phyloP scores from a whole-genome alignment of 2,329 filamentous ascomycete genomes.

The Bipolaris gigantea region DNA sequence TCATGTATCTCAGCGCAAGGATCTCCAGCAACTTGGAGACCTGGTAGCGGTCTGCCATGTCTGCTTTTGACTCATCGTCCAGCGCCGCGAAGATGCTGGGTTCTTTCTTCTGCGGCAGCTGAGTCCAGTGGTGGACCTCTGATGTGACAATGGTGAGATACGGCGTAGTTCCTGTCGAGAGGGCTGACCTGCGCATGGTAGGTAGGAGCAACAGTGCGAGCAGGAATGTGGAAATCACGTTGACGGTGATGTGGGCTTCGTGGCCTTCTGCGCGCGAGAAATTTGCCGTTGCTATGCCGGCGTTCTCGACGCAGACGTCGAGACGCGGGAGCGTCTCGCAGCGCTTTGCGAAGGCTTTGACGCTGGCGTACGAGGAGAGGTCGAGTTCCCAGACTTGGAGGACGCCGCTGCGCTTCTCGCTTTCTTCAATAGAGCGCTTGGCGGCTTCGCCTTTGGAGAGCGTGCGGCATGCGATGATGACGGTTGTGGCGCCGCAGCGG shows the following conservation, averaged over 20 bases:
- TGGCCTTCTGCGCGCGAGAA: slow-evolving; percentile 25
- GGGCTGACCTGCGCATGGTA: slow-evolving; percentile 14
- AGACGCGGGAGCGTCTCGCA: slow-evolving; percentile 23
- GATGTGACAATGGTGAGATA: slow-evolving; percentile 28
- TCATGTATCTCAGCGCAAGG: slow-evolving; percentile 21
- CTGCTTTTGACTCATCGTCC: slow-evolving; percentile 8
- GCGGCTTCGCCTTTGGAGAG: slow-evolving; percentile 46
- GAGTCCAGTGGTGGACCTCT: slow-evolving; percentile 28
- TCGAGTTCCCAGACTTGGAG: slow-evolving; percentile 52
- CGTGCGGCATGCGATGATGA: slow-evolving; percentile 51
- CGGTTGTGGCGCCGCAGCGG: slow-evolving; percentile 32
- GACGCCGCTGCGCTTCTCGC: slow-evolving; percentile 31
- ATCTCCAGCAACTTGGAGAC: slow-evolving; percentile 32
- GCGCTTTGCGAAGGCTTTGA: slow-evolving; percentile 35
- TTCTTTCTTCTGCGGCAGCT: slow-evolving; percentile 18
- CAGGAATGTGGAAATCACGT: slow-evolving; percentile 41
- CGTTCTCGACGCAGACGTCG: slow-evolving; percentile 42
- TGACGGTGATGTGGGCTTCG: slow-evolving; percentile 37
- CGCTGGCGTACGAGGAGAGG: slow-evolving; percentile 43
- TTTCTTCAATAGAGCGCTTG: slow-evolving; percentile 43
- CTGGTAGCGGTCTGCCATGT: slow-evolving; percentile 20
- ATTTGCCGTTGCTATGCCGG: slow-evolving; percentile 31
- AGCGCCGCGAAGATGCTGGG: slow-evolving; percentile 26
- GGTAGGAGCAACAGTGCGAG: slow-evolving; percentile 30
- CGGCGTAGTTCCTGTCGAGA: slow-evolving; percentile 5